phyloP scores from a whole-genome alignment of 345 rosid genomes.

The Citrus mangshanensis region DNA sequence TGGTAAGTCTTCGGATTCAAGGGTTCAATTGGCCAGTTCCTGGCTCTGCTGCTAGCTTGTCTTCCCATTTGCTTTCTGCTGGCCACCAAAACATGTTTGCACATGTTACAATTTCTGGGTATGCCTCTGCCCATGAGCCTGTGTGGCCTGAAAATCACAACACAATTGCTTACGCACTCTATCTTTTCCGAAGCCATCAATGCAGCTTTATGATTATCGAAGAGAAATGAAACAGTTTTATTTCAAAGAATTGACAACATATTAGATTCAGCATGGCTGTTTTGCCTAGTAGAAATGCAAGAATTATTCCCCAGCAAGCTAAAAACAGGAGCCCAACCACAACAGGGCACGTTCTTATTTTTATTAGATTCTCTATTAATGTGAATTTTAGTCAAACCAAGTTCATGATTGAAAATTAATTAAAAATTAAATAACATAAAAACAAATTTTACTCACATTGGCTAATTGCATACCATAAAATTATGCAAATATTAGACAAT shows the following conservation, averaged over 20 bases:
- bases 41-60: conserved; percentile 73
- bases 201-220: background rate
- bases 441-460: background rate
- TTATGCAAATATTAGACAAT: background rate
- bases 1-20: conserved; percentile 66
- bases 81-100: conserved; percentile 93
- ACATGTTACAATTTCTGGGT: conserved; percentile 77
- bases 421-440: too few relatives aligned
- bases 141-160: background rate
- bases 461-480: background rate
- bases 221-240: background rate
- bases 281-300: too few relatives aligned
- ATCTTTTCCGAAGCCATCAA: background rate
- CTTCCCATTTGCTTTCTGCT: conserved; percentile 46
- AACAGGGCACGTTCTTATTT: too few relatives aligned
- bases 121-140: conserved; percentile 63
- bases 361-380: too few relatives aligned
- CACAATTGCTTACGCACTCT: background rate
- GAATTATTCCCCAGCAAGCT: too few relatives aligned
- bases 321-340: too few relatives aligned
- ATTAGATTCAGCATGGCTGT: too few relatives aligned
- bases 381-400: too few relatives aligned
- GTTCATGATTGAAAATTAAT: too few relatives aligned
- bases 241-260: too few relatives aligned
- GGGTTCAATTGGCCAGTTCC: conserved; percentile 86